Evolutionary conservation across 2,329 filamentous ascomycete species (phyloP).

Genomic region (Aspergillus arachidicola): DNA sequence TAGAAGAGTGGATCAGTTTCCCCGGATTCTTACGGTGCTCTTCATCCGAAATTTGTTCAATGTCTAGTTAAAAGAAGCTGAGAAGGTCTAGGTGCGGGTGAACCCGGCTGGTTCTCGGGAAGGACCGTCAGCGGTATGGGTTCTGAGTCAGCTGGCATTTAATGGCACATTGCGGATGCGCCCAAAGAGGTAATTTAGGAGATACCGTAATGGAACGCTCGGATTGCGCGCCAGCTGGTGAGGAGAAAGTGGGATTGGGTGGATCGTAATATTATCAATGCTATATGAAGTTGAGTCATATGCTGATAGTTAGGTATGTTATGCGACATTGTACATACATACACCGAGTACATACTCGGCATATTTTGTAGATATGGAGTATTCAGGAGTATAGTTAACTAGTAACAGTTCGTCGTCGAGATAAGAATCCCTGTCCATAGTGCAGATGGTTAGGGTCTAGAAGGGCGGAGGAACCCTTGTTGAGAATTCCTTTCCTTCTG

Average conservation of each 20-base stretch:
- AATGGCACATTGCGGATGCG: background rate
- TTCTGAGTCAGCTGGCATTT: conserved; percentile 8
- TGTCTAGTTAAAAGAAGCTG: background rate
- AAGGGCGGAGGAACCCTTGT: background rate
- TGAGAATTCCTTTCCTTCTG: background rate
- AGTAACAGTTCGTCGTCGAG: background rate
- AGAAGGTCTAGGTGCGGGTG: conserved; percentile 13
- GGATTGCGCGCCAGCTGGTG: background rate
- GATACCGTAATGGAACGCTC: background rate
- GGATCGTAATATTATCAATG: too few relatives aligned
- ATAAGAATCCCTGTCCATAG: background rate
- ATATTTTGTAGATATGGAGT: background rate
- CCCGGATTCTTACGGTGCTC: conserved; percentile 13
- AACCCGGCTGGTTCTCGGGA: conserved; percentile 12
- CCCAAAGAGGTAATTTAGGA: too few relatives aligned
- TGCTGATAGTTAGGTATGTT: background rate
- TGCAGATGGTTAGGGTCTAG: background rate
- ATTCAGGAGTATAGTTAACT: too few relatives aligned
- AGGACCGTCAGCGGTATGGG: conserved; percentile 5
- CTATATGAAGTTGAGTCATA: background rate
- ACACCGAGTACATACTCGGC: background rate
- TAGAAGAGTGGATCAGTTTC: conserved; percentile 11
- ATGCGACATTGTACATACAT: background rate
- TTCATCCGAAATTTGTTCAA: background rate
- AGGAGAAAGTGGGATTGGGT: too few relatives aligned